These are phyloP conservation scores for Pleurozium schreberi DNA, from an alignment of 225 moss, liverwort and hornwort genomes.

Conservation along the genomic window DNA sequence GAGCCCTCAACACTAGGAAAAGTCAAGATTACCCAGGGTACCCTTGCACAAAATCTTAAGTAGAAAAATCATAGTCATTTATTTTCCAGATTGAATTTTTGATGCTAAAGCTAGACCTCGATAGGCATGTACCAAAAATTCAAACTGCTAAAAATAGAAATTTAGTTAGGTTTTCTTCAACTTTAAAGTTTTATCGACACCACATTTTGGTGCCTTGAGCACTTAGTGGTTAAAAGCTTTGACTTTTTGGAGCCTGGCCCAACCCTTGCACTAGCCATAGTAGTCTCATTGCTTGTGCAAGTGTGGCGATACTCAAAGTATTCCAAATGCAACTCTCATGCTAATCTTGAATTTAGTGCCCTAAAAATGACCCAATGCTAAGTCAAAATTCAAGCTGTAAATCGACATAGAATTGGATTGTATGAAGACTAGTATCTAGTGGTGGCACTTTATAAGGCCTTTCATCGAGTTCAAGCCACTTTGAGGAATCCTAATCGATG, in stretches of 20 bases:
- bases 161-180: too few relatives aligned
- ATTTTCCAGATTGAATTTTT: too few relatives aligned
- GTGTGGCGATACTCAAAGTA: fast-evolving
- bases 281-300: fast-evolving
- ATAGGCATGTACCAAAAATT: too few relatives aligned
- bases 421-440: neutral
- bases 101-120: too few relatives aligned
- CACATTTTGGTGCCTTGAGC: too few relatives aligned
- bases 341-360: neutral
- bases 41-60: too few relatives aligned
- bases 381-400: neutral
- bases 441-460: fast-evolving
- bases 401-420: fast-evolving
- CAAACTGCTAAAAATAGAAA: too few relatives aligned
- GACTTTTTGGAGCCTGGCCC: neutral
- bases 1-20: too few relatives aligned
- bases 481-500: neutral
- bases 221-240: too few relatives aligned
- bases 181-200: too few relatives aligned
- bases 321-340: fast-evolving
- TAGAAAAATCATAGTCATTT: too few relatives aligned
- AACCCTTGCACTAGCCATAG: fast-evolving
- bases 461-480: fast-evolving
- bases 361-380: neutral
- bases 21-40: too few relatives aligned